Percentiles rank a stretch among this genome's conserved stretches.
phyloP scores from a whole-genome alignment of 495 filamentous ascomycete species.

The Talaromyces trachyspermus region DNA sequence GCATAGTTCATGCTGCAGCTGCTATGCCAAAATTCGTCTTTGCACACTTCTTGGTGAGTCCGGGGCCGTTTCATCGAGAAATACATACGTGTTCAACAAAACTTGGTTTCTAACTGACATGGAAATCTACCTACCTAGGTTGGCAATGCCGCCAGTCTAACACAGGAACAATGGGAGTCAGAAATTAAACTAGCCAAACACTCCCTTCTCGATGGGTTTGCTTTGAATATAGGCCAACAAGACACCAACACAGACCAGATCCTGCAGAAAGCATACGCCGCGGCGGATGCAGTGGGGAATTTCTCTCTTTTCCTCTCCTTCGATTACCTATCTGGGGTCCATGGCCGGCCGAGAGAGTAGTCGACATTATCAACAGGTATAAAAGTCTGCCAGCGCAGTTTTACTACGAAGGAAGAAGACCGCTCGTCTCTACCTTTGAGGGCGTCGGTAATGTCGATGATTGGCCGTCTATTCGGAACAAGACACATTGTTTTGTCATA shows the following conservation, averaged over 20 bases:
- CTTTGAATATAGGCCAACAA: constrained; percentile 54
- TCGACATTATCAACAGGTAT: constrained; percentile 50
- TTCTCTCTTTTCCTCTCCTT: constrained; percentile 68
- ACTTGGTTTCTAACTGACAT: background rate
- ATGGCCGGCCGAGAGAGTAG: constrained; percentile 51
- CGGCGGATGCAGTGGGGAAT: constrained; percentile 40
- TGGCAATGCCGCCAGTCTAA: constrained; percentile 23
- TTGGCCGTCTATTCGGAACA: constrained; percentile 49
- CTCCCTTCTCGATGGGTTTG: constrained; percentile 66
- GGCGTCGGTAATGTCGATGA: constrained; percentile 48
- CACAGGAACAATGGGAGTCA: constrained; percentile 43
- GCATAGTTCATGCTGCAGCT: background rate
- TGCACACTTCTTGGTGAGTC: constrained; percentile 29
- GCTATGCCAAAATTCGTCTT: constrained; percentile 21
- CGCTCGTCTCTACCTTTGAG: constrained; percentile 70
- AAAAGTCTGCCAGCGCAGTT: constrained; percentile 45
- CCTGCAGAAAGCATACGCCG: constrained; percentile 45
- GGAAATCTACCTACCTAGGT: constrained; percentile 12
- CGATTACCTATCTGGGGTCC: constrained; percentile 50
- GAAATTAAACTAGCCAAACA: constrained; percentile 55
- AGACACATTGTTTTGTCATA: constrained; percentile 47
- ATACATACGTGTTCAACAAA: too few relatives aligned
- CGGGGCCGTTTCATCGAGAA: too few relatives aligned
- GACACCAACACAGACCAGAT: constrained; percentile 44
- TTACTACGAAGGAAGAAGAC: constrained; percentile 43